Evolutionary conservation across 148 eudicot species (phyloP).

Genomic region (Drosera capensis): DNA sequence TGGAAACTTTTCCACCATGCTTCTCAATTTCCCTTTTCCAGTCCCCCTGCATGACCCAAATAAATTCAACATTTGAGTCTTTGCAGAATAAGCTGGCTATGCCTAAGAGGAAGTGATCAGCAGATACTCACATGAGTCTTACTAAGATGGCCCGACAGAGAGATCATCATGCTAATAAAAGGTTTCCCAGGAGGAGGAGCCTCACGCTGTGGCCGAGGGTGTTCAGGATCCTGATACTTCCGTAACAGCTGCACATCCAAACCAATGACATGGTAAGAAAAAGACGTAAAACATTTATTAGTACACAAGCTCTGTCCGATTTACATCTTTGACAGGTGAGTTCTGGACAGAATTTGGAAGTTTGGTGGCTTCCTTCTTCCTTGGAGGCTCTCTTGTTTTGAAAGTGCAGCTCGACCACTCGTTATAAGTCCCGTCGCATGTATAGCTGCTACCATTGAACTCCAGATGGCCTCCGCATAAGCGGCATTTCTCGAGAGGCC

Average conservation of each 20-base stretch:
- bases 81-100: neutral
- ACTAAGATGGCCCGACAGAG: slow-evolving; percentile 58
- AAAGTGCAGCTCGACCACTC: slow-evolving; percentile 72
- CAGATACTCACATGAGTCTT: slow-evolving; percentile 43
- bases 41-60: slow-evolving; percentile 28
- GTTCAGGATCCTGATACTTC: slow-evolving; percentile 33
- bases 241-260: slow-evolving; percentile 28
- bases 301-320: neutral
- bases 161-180: slow-evolving; percentile 50
- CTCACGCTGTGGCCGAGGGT: slow-evolving; percentile 27
- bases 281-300: neutral
- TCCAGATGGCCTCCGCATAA: slow-evolving; percentile 43
- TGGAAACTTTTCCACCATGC: slow-evolving; percentile 68
- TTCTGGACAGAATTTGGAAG: slow-evolving; percentile 43
- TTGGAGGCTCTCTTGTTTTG: slow-evolving; percentile 42
- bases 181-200: slow-evolving; percentile 34
- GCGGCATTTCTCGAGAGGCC: slow-evolving; percentile 49
- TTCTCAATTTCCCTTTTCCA: slow-evolving; percentile 64
- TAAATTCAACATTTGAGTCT: neutral
- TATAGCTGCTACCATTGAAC: slow-evolving; percentile 25
- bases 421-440: slow-evolving; percentile 46
- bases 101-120: neutral
- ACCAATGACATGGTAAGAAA: neutral
- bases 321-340: slow-evolving; percentile 44
- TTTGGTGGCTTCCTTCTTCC: slow-evolving; percentile 30